A percentile compares a stretch with the other conserved stretches of the same genome.
phyloP scores from a whole-genome alignment of 1,284 basidiomycete species.

The Coriolopsis trogii region DNA sequence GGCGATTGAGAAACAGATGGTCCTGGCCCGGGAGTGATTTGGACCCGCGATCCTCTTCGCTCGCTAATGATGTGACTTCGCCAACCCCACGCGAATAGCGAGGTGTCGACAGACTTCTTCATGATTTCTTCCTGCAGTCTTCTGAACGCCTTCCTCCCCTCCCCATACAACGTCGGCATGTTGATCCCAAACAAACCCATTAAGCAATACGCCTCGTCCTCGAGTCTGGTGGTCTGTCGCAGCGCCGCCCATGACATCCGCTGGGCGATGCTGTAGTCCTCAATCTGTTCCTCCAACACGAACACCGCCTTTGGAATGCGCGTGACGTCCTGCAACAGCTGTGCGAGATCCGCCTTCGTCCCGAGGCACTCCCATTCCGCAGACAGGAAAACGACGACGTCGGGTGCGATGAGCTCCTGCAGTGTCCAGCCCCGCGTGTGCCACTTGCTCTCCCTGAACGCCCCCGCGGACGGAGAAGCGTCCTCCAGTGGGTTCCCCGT shows the following conservation, averaged over 20 bases:
- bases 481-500: too few relatives aligned
- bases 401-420: not conserved
- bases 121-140: not conserved
- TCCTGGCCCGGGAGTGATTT: too few relatives aligned
- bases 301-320: not conserved
- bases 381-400: not conserved
- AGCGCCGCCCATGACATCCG: not conserved
- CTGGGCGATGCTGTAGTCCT: not conserved
- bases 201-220: not conserved
- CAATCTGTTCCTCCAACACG: not conserved
- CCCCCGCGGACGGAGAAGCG: too few relatives aligned
- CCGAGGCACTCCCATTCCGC: not conserved
- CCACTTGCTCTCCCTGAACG: not conserved
- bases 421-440: not conserved
- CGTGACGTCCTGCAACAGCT: not conserved
- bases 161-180: not conserved
- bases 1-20: too few relatives aligned
- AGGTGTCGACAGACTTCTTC: not conserved
- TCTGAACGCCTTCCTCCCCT: not conserved
- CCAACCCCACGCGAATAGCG: not conserved
- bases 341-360: not conserved
- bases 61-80: too few relatives aligned
- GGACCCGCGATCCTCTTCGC: too few relatives aligned
- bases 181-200: not conserved
- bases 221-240: not conserved